Conservation (phyloP, 2,329 filamentous ascomycete species). For the Aspergillus aculeatus region DNA sequence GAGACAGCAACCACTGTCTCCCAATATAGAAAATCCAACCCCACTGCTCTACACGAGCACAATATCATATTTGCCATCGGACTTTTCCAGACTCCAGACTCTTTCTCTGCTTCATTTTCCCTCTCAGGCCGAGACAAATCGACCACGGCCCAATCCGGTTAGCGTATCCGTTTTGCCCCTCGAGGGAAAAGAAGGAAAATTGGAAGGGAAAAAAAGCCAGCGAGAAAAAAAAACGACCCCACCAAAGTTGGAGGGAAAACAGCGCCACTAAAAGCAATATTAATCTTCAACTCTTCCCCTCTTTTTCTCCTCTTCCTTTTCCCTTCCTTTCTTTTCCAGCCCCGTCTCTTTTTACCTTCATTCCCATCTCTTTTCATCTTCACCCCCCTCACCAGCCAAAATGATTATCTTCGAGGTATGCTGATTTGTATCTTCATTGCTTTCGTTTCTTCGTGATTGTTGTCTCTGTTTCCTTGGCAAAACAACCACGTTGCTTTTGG, state of each 20-base stretch:
- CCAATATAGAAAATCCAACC: too few species aligned
- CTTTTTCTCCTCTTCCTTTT: slow-evolving; percentile 30
- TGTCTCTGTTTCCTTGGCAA: background rate
- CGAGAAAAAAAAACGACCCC: slow-evolving; percentile 19
- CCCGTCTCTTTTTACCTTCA: slow-evolving; percentile 26
- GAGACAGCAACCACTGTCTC: too few species aligned
- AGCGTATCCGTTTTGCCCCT: slow-evolving; percentile 18
- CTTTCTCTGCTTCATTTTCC: too few species aligned
- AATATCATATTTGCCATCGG: background rate
- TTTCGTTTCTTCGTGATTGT: background rate
- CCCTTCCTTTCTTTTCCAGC: slow-evolving; percentile 19
- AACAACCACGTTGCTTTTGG: background rate
- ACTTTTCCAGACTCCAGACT: too few species aligned
- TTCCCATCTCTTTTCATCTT: slow-evolving; percentile 26
- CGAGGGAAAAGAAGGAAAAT: slow-evolving; percentile 6
- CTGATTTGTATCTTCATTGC: background rate
- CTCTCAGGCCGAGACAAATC: slow-evolving; percentile 11
- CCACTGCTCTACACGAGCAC: too few species aligned
- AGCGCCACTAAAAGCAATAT: slow-evolving; percentile 23
- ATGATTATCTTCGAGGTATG: slow-evolving; percentile 73
- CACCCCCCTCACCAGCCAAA: slow-evolving; percentile 46
- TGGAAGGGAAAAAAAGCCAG: background rate
- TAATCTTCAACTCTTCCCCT: slow-evolving; percentile 31
- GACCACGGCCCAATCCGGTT: slow-evolving; percentile 12
- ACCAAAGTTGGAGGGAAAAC: slow-evolving; percentile 19